Percentiles rank a stretch among this genome's conserved stretches.
phyloP scores from a whole-genome alignment of 2,329 filamentous ascomycete species.

The Hypoxylon sp. region DNA sequence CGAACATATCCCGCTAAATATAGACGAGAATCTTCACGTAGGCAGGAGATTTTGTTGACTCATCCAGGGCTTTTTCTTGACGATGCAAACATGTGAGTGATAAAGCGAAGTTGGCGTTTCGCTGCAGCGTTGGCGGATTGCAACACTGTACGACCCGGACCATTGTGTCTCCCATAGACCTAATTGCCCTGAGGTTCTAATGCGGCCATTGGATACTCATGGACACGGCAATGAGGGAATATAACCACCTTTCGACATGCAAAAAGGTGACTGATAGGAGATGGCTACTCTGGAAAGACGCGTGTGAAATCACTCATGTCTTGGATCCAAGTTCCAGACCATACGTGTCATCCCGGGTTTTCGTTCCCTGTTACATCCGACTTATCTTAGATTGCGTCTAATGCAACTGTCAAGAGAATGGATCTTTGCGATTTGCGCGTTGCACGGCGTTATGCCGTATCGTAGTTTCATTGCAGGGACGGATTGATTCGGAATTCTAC shows the following conservation, averaged over 20 bases:
- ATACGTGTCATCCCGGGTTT: slow-evolving; percentile 3
- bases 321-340: slow-evolving; percentile 32
- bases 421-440: slow-evolving; percentile 13
- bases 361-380: slow-evolving; percentile 36
- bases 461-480: slow-evolving; percentile 22
- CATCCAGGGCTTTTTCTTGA: slow-evolving; percentile 6
- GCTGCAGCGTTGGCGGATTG: background rate
- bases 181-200: background rate
- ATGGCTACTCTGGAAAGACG: slow-evolving; percentile 1
- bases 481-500: slow-evolving; percentile 21
- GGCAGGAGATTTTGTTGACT: background rate
- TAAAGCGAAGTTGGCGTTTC: background rate
- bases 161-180: slow-evolving; percentile 1
- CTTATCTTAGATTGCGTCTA: slow-evolving; percentile 14
- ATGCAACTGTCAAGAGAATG: slow-evolving; percentile 17
- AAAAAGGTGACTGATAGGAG: background rate
- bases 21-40: slow-evolving; percentile 13
- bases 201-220: slow-evolving; percentile 3
- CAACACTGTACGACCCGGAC: background rate
- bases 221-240: slow-evolving; percentile 19
- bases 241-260: background rate
- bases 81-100: background rate
- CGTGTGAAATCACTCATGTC: slow-evolving; percentile 34
- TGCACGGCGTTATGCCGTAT: slow-evolving; percentile 25
- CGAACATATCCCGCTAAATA: slow-evolving; percentile 19